A percentile compares a stretch with the other conserved stretches of the same genome.
Conservation (phyloP, 2,329 filamentous ascomycete genomes). For the Aspergillus neotritici region DNA sequence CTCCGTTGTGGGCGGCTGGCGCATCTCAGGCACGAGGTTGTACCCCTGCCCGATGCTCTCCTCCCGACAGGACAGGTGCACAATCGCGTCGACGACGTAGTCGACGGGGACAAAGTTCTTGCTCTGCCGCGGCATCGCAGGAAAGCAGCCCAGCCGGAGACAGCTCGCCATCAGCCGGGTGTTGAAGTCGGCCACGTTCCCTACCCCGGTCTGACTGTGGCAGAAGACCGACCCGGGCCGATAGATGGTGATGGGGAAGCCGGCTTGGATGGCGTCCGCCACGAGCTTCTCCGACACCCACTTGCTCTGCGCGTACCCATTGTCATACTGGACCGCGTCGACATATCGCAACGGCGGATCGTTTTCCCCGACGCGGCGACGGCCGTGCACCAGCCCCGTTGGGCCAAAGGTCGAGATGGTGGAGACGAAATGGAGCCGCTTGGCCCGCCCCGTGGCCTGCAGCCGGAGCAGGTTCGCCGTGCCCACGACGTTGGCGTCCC, state of each 20-base stretch:
- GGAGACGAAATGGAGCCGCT: conserved; percentile 7
- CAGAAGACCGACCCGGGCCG: conserved; percentile 75
- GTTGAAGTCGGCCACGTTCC: conserved; percentile 74
- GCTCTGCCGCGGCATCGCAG: conserved; percentile 1
- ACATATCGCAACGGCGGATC: conserved; percentile 6
- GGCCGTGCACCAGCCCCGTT: conserved; percentile 8
- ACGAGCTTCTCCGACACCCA: conserved; percentile 51
- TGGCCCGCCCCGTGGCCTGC: conserved; percentile 3
- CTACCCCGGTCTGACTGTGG: conserved; percentile 54
- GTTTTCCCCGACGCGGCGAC: conserved; percentile 4
- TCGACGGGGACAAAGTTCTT: conserved; percentile 7
- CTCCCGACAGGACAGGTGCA: conserved; percentile 9
- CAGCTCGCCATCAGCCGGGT: conserved; percentile 75
- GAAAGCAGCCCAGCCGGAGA: conserved; percentile 55
- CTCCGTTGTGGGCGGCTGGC: too few relatives aligned
- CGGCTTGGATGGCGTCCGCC: conserved; percentile 64
- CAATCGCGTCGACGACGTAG: conserved; percentile 7
- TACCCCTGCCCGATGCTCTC: conserved; percentile 5
- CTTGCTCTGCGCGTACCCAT: conserved; percentile 25
- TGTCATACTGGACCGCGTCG: conserved; percentile 46
- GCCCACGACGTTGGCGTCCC: conserved; percentile 3
- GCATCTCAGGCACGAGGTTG: conserved; percentile 4
- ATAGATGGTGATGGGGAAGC: conserved; percentile 64
- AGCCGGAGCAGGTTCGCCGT: conserved; percentile 2
- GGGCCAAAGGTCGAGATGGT: conserved; percentile 7